Percentiles rank a stretch among this genome's conserved stretches.
Evolutionary conservation across 805 yeast species (phyloP).

Genomic region (Starmera caribaea): DNA sequence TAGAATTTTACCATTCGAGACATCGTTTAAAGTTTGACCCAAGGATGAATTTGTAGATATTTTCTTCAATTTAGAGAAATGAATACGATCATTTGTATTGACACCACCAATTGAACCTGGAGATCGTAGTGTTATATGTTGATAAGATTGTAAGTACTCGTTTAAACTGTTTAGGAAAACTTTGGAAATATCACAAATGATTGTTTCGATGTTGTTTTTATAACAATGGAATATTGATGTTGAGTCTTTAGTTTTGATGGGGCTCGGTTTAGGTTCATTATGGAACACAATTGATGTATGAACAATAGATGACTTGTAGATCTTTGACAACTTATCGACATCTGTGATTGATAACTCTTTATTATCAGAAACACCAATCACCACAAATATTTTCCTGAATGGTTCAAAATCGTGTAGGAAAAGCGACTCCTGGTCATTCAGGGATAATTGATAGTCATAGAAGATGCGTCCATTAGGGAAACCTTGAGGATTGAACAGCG

Average conservation of each 20-base stretch:
- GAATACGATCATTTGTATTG: slow-evolving; percentile 26
- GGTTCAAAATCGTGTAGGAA: slow-evolving; percentile 87
- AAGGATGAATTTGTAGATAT: slow-evolving; percentile 19
- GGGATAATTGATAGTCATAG: slow-evolving; percentile 40
- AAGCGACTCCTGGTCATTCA: slow-evolving; percentile 45
- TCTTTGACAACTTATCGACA: slow-evolving; percentile 30
- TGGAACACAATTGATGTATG: slow-evolving; percentile 48
- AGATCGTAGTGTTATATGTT: slow-evolving; percentile 72
- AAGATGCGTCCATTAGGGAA: slow-evolving; percentile 71
- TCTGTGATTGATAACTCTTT: slow-evolving; percentile 14
- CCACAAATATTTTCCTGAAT: slow-evolving; percentile 64
- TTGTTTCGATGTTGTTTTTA: slow-evolving; percentile 39
- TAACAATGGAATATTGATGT: slow-evolving; percentile 5
- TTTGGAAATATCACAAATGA: slow-evolving; percentile 63
- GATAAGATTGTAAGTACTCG: slow-evolving; percentile 60
- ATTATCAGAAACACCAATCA: slow-evolving; percentile 34
- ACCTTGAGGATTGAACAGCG: slow-evolving; percentile 71
- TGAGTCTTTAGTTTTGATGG: slow-evolving; percentile 1
- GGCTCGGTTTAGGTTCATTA: neutral
- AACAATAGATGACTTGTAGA: slow-evolving; percentile 42
- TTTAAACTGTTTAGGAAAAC: slow-evolving; percentile 57
- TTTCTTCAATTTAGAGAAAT: slow-evolving; percentile 34
- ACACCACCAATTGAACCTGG: slow-evolving; percentile 59
- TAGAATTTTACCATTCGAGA: slow-evolving; percentile 26
- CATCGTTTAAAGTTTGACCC: slow-evolving; percentile 13